Evolutionary conservation across 306 rosid genomes (phyloP).

Genomic region (Lathyrus sativus): DNA sequence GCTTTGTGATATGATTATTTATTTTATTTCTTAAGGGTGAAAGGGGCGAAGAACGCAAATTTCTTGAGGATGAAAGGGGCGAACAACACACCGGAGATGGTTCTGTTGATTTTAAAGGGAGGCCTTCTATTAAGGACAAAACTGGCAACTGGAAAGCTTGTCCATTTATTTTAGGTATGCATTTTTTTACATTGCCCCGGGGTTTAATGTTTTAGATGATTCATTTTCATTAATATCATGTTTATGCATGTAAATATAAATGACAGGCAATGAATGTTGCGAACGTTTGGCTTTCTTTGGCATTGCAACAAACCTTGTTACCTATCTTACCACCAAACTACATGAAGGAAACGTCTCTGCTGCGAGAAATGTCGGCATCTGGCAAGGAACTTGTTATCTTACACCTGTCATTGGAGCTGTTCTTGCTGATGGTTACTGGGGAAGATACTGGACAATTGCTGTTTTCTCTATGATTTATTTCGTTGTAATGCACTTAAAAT

Average conservation of each 20-base stretch:
- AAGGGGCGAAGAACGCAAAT: neutral
- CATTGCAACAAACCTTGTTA: too few species aligned
- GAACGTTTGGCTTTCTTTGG: too few species aligned
- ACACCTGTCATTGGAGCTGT: conserved; percentile 69
- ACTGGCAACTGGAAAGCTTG: conserved; percentile 43
- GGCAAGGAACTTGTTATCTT: conserved; percentile 63
- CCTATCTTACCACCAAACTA: too few species aligned
- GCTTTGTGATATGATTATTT: conserved; percentile 1
- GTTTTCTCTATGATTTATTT: conserved; percentile 69
- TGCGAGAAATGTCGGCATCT: conserved; percentile 77
- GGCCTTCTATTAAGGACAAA: conserved; percentile 46
- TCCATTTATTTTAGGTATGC: conserved; percentile 49
- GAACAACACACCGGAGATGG: conserved; percentile 54
- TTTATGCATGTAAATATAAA: conserved; percentile 9
- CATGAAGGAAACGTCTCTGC: conserved; percentile 38
- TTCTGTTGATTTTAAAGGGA: conserved; percentile 53
- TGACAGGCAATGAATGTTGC: conserved; percentile 73
- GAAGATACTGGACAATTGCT: conserved; percentile 90
- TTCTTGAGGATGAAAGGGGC: too few species aligned
- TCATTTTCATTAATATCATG: conserved; percentile 14
- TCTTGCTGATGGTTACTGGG: conserved; percentile 92
- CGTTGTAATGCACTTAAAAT: conserved; percentile 47
- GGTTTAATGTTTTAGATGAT: neutral
- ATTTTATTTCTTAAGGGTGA: conserved; percentile 42
- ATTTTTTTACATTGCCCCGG: conserved; percentile 5